Evolutionary conservation across 1,284 basidiomycete species (phyloP).

Genomic region (Marasmius sp.): DNA sequence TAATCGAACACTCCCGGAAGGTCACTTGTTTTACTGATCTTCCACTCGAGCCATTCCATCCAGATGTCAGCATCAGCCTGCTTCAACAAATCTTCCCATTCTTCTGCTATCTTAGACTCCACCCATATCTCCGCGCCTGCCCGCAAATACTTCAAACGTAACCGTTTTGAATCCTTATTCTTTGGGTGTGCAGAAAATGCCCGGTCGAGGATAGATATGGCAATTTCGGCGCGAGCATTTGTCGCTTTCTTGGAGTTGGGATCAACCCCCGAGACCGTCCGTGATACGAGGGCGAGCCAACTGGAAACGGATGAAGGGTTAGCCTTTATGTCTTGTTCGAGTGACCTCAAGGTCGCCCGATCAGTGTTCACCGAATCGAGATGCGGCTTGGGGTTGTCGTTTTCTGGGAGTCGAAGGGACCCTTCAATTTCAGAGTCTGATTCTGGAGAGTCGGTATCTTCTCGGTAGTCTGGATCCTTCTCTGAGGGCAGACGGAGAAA

Average conservation of each 20-base stretch:
- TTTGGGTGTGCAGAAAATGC: slow-evolving; percentile 57
- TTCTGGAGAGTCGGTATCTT: slow-evolving; percentile 27
- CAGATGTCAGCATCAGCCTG: slow-evolving; percentile 52
- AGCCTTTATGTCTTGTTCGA: slow-evolving; percentile 54
- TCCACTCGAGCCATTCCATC: slow-evolving; percentile 80
- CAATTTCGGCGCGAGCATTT: slow-evolving; percentile 66
- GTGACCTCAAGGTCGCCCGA: slow-evolving; percentile 53
- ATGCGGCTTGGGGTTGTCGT: slow-evolving; percentile 28
- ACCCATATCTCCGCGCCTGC: slow-evolving; percentile 75
- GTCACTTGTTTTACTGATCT: slow-evolving; percentile 43
- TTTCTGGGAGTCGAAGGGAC: slow-evolving; percentile 25
- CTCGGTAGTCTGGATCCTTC: slow-evolving; percentile 42
- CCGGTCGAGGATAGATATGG: slow-evolving; percentile 63
- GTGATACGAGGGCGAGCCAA: slow-evolving; percentile 70
- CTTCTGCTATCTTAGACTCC: slow-evolving; percentile 47
- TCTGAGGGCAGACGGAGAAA: slow-evolving; percentile 57
- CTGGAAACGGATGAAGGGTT: slow-evolving; percentile 52
- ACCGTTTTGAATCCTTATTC: slow-evolving; percentile 46
- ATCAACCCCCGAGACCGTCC: slow-evolving; percentile 59
- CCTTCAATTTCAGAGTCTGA: slow-evolving; percentile 43
- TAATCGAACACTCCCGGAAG: slow-evolving; percentile 54
- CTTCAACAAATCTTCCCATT: slow-evolving; percentile 74
- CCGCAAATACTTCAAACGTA: slow-evolving; percentile 65
- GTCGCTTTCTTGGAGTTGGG: slow-evolving; percentile 61
- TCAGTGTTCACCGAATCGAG: slow-evolving; percentile 47